phyloP scores from a whole-genome alignment of 768 basidiomycete species.

The Ramaria rubella region DNA sequence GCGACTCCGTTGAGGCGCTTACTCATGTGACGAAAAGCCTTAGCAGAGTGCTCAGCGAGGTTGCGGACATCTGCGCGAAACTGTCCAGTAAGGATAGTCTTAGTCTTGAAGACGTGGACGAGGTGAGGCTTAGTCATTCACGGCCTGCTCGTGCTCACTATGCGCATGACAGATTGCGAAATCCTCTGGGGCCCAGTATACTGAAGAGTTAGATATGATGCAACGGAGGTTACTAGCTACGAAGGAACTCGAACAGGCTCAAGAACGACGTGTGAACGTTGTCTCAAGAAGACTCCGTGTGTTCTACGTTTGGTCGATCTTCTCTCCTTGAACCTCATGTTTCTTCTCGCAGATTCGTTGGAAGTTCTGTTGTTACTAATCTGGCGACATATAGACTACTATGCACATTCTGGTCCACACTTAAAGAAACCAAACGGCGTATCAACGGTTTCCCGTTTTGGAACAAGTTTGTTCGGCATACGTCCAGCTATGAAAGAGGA shows the following conservation, averaged over 20 bases:
- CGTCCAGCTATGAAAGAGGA: slow-evolving; percentile 39
- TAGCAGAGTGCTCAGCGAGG: slow-evolving; percentile 53
- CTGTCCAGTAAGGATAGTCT: slow-evolving; percentile 67
- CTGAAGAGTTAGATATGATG: slow-evolving; percentile 59
- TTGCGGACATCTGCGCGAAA: slow-evolving; percentile 62
- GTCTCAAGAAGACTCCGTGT: slow-evolving; percentile 3
- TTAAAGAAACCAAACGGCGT: slow-evolving; percentile 42
- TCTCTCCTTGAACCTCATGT: neutral
- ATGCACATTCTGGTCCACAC: slow-evolving; percentile 20
- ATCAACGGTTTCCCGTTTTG: slow-evolving; percentile 1
- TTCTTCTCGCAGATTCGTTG: slow-evolving; percentile 41
- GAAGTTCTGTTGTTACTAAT: slow-evolving; percentile 77
- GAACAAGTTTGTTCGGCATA: slow-evolving; percentile 4
- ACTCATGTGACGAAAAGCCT: slow-evolving; percentile 58
- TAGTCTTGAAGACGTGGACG: slow-evolving; percentile 61
- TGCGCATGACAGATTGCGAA: slow-evolving; percentile 11
- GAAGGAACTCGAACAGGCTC: slow-evolving; percentile 46
- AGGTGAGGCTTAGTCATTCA: slow-evolving; percentile 37
- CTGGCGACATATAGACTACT: slow-evolving; percentile 70
- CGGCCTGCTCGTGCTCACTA: neutral
- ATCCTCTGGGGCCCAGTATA: slow-evolving; percentile 38
- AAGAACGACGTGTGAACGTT: slow-evolving; percentile 10
- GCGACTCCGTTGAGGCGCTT: slow-evolving; percentile 64
- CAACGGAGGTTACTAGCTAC: slow-evolving; percentile 65
- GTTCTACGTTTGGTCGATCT: too few relatives aligned